Evolutionary conservation across 1,139 yeast genomes (phyloP).

Genomic region (Kurtzmaniella quercitrusa): DNA sequence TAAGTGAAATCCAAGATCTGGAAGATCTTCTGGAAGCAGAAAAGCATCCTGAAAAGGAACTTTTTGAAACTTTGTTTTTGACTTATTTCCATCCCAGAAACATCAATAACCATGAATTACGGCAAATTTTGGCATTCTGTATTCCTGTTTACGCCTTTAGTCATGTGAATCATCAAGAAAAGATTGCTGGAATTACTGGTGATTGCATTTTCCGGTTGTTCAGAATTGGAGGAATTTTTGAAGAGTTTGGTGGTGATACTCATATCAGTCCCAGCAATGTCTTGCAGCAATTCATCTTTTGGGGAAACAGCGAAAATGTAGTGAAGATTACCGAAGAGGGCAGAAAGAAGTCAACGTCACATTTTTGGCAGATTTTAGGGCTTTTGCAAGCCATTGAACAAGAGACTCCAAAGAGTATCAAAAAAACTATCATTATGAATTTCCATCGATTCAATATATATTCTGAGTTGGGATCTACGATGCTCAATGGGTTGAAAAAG

Average conservation of each 20-base stretch:
- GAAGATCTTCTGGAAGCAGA: constrained; percentile 11
- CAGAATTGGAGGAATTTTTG: constrained; percentile 25
- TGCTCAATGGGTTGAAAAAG: constrained; percentile 28
- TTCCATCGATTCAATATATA: constrained; percentile 44
- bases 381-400: constrained; percentile 49
- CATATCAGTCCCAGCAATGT: constrained; percentile 51
- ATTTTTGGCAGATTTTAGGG: constrained; percentile 55
- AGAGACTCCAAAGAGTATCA: constrained; percentile 49
- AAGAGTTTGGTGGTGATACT: constrained; percentile 25
- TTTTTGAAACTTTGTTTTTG: constrained; percentile 67
- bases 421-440: constrained; percentile 52
- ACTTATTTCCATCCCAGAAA: constrained; percentile 73
- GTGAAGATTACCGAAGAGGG: constrained; percentile 48
- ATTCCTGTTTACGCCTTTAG: constrained; percentile 88
- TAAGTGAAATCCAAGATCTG: constrained; percentile 18
- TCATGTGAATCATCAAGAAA: constrained; percentile 66
- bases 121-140: constrained; percentile 83
- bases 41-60: constrained; percentile 24
- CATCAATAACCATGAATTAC: constrained; percentile 57
- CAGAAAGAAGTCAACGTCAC: constrained; percentile 42
- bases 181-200: constrained; percentile 60
- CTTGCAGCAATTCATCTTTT: constrained; percentile 69
- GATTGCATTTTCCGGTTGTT: constrained; percentile 63
- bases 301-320: constrained; percentile 81
- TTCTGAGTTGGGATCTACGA: constrained; percentile 25